Conservation (phyloP, 2,329 filamentous ascomycete genomes). For the Penicillium olsonii region DNA sequence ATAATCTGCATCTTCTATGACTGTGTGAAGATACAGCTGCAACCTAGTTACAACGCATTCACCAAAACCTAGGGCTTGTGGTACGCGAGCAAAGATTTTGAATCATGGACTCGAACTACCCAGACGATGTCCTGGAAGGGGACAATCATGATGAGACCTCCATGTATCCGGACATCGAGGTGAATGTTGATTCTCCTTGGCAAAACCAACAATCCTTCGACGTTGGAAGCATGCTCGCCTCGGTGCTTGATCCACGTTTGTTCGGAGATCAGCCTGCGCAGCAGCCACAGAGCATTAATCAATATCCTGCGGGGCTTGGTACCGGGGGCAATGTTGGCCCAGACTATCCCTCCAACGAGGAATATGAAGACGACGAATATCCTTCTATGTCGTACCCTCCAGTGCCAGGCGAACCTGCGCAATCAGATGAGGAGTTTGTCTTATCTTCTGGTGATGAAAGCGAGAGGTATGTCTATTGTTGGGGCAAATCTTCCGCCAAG, state of each 20-base stretch:
- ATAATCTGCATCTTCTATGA: constrained; percentile 10
- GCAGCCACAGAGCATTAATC: constrained; percentile 3
- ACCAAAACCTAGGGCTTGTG: background rate
- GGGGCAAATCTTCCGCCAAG: background rate
- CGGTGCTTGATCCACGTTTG: constrained; percentile 37
- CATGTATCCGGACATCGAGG: constrained; percentile 37
- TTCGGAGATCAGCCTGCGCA: constrained; percentile 28
- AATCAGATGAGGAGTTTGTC: constrained; percentile 30
- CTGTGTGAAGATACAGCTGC: background rate
- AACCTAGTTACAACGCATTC: background rate
- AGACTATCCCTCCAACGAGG: constrained; percentile 18
- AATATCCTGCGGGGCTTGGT: constrained; percentile 10
- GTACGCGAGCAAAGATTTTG: background rate
- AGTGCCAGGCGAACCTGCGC: constrained; percentile 13
- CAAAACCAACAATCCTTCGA: constrained; percentile 22
- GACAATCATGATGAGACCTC: constrained; percentile 24
- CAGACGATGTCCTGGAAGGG: constrained; percentile 12
- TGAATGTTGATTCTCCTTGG: constrained; percentile 36
- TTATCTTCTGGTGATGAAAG: constrained; percentile 24
- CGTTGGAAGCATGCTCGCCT: constrained; percentile 18
- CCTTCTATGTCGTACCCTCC: constrained; percentile 5
- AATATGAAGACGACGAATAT: constrained; percentile 9
- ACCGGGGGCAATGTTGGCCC: constrained; percentile 12
- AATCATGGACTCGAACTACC: constrained; percentile 19
- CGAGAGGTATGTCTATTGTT: constrained; percentile 27